Evolutionary conservation across 2,329 filamentous ascomycete species (phyloP).

Genomic region (Chaetomium globosum): DNA sequence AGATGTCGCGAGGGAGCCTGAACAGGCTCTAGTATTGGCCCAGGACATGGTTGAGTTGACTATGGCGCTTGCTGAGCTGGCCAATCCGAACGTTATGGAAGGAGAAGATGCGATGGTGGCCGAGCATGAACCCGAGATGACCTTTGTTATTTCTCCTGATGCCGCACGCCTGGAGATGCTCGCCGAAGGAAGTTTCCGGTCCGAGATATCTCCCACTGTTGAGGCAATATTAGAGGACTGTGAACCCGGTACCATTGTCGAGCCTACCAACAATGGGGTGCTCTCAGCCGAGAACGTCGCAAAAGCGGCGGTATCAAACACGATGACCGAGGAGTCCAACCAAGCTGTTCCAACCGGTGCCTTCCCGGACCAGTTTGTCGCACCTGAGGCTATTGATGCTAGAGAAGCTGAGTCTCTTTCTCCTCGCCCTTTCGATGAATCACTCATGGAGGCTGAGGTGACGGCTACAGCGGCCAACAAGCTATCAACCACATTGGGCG

Average conservation of each 20-base stretch:
- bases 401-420: not conserved
- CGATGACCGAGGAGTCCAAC: not conserved
- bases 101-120: not conserved
- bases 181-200: not conserved
- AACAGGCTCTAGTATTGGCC: too few relatives aligned
- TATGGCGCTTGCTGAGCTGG: not conserved
- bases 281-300: not conserved
- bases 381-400: not conserved
- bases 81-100: not conserved
- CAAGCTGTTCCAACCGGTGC: not conserved
- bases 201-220: not conserved
- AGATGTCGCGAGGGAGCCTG: not conserved
- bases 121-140: not conserved
- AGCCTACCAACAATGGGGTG: not conserved
- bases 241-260: not conserved
- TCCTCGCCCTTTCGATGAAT: not conserved
- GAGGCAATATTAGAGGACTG: not conserved
- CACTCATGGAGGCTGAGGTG: not conserved
- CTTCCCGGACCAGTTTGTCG: not conserved
- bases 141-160: too few relatives aligned
- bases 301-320: not conserved
- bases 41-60: not conserved
- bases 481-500: not conserved
- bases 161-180: not conserved
- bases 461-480: not conserved